Conservation (phyloP, 75 land plant species). For the Pinus taeda region DNA sequence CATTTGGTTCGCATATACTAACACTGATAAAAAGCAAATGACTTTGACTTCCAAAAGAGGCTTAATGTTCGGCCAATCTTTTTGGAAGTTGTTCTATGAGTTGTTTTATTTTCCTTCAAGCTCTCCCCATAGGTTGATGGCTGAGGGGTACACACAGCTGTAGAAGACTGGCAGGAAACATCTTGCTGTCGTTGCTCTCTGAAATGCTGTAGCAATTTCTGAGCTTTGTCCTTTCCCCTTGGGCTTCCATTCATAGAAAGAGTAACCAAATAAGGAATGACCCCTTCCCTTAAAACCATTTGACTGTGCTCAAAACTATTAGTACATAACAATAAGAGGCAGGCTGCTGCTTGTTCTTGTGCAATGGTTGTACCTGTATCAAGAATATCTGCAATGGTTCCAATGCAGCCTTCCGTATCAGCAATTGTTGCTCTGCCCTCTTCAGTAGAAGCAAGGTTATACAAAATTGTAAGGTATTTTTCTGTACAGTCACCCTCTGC, state of each 20-base stretch:
- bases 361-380: slow-evolving; percentile 64
- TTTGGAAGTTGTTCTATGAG: slow-evolving; percentile 19
- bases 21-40: slow-evolving; percentile 38
- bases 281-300: slow-evolving; percentile 84
- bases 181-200: slow-evolving; percentile 81
- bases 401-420: slow-evolving; percentile 46
- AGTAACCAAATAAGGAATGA: slow-evolving; percentile 80
- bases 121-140: slow-evolving; percentile 8
- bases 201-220: slow-evolving; percentile 83
- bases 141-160: background rate
- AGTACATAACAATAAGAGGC: slow-evolving; percentile 65
- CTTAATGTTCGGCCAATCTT: slow-evolving; percentile 40
- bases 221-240: slow-evolving; percentile 79
- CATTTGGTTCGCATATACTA: slow-evolving; percentile 1
- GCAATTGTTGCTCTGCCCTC: slow-evolving; percentile 63
- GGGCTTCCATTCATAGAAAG: slow-evolving; percentile 74
- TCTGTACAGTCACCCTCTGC: slow-evolving; percentile 44
- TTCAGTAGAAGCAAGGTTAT: slow-evolving; percentile 49
- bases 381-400: slow-evolving; percentile 48
- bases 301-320: slow-evolving; percentile 57
- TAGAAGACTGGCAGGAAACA: slow-evolving; percentile 3
- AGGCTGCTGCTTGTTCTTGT: slow-evolving; percentile 80
- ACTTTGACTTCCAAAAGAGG: slow-evolving; percentile 45
- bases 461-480: slow-evolving; percentile 64
- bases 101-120: slow-evolving; percentile 10